Evolutionary conservation across 129 eudicot genomes (phyloP).

Genomic region (Tanacetum coccineum): DNA sequence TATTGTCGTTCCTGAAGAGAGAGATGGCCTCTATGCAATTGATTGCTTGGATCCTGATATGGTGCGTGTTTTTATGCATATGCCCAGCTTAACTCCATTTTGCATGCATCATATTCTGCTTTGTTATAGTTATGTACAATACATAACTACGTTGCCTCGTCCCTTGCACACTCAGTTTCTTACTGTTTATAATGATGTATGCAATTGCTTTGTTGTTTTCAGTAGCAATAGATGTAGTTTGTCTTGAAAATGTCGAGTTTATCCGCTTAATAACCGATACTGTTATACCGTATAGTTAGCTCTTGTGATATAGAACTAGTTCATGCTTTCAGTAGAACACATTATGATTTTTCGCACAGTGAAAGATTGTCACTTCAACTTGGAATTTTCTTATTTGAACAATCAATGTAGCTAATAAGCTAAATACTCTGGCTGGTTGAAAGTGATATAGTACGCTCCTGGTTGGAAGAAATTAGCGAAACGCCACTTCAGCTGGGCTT

Average conservation of each 20-base stretch:
- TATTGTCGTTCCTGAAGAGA: conserved; percentile 80
- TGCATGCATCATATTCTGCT: not conserved
- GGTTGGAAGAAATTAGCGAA: not conserved
- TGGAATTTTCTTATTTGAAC: not conserved
- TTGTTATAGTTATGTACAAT: not conserved
- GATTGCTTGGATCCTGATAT: conserved; percentile 92
- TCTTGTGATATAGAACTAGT: not conserved
- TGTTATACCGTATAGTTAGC: not conserved
- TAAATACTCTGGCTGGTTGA: not conserved
- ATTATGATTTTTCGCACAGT: not conserved
- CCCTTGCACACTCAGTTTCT: not conserved
- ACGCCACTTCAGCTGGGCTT: not conserved
- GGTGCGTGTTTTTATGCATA: conserved; percentile 41
- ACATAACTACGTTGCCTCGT: not conserved
- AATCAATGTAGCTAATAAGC: not conserved
- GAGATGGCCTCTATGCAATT: conserved; percentile 88
- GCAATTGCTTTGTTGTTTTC: not conserved
- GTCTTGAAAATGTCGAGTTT: not conserved
- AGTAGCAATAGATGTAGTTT: conserved; percentile 4
- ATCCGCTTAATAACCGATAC: not conserved
- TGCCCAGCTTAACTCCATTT: conserved; percentile 6
- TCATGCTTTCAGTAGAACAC: not conserved
- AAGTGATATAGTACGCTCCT: not conserved
- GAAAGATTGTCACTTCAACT: not conserved
- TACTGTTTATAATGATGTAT: not conserved